Evolutionary conservation across 805 yeast genomes (phyloP).

Genomic region (Metschnikowia henanensis): DNA sequence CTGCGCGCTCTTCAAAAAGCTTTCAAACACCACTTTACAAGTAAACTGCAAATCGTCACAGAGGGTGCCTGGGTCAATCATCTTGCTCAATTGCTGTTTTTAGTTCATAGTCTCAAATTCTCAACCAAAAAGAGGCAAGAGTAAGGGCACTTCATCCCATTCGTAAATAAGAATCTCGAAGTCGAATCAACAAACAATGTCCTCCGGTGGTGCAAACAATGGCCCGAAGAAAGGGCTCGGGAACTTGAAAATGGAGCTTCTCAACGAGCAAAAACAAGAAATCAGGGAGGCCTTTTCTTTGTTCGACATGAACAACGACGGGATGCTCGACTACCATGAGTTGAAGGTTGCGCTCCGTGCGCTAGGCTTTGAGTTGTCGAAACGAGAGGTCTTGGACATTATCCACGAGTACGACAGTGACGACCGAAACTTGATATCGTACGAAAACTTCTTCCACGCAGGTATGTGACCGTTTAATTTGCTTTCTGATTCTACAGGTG

Average conservation of each 20-base stretch:
- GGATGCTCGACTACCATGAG: constrained; percentile 88
- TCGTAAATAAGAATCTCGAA: too few relatives aligned
- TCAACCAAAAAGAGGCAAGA: too few relatives aligned
- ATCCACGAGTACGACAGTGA: constrained; percentile 82
- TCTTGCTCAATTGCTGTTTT: too few relatives aligned
- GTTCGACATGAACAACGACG: constrained; percentile 92
- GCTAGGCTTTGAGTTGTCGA: constrained; percentile 80
- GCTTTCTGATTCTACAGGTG: too few relatives aligned
- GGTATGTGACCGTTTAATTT: too few relatives aligned
- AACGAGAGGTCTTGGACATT: constrained; percentile 71
- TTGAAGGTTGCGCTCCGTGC: constrained; percentile 93
- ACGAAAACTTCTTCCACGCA: constrained; percentile 77
- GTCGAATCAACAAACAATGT: constrained; percentile 10
- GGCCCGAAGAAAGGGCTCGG: constrained; percentile 26
- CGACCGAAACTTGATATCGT: constrained; percentile 67
- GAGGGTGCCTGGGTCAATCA: too few relatives aligned
- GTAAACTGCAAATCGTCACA: too few relatives aligned
- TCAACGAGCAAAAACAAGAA: constrained; percentile 88
- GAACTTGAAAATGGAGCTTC: constrained; percentile 62
- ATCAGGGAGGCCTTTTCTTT: constrained; percentile 88
- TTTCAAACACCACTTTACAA: too few relatives aligned
- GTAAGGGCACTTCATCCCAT: too few relatives aligned
- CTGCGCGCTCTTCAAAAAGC: too few relatives aligned
- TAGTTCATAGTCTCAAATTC: too few relatives aligned
- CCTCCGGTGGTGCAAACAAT: constrained; percentile 2